A percentile compares a stretch with the other conserved stretches of the same genome.
Conservation (phyloP, 176 grass and related monocot species). For the Olyra latifolia region DNA sequence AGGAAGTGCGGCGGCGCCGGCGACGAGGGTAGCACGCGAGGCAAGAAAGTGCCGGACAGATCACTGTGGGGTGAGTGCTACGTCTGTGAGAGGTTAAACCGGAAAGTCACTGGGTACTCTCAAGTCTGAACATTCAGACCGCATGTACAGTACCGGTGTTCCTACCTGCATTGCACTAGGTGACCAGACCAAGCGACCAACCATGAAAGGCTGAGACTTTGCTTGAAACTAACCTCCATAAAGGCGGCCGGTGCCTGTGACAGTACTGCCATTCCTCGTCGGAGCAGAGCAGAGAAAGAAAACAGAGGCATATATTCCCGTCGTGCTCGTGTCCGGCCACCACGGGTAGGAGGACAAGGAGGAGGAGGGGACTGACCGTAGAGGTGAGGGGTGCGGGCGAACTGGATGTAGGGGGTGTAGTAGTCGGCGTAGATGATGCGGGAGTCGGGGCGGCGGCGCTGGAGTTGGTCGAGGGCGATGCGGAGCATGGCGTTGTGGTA, state of each 20-base stretch:
- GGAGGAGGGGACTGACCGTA: constrained; percentile 51
- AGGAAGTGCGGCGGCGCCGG: neutral
- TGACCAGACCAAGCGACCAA: neutral
- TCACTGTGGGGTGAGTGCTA: neutral
- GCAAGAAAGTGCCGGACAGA: too few relatives aligned
- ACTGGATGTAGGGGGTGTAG: constrained; percentile 59
- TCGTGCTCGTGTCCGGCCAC: neutral
- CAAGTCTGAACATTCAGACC: neutral
- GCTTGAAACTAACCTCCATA: neutral
- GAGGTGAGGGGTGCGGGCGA: constrained; percentile 49
- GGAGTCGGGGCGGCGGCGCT: constrained; percentile 38
- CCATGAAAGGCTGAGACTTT: constrained; percentile 3
- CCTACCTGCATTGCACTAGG: neutral
- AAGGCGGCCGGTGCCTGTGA: neutral
- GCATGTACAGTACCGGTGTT: neutral
- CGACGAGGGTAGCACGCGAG: too few relatives aligned
- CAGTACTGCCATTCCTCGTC: neutral
- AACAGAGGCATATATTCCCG: neutral
- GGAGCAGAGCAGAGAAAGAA: neutral
- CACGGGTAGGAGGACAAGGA: neutral
- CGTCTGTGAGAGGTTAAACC: neutral
- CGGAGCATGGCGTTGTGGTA: constrained; percentile 75
- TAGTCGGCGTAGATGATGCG: constrained; percentile 79
- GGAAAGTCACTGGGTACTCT: neutral
- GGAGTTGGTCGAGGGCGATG: constrained; percentile 46